phyloP scores from a whole-genome alignment of 2,329 filamentous ascomycete genomes.

The Macrophomina pseudophaseolina region DNA sequence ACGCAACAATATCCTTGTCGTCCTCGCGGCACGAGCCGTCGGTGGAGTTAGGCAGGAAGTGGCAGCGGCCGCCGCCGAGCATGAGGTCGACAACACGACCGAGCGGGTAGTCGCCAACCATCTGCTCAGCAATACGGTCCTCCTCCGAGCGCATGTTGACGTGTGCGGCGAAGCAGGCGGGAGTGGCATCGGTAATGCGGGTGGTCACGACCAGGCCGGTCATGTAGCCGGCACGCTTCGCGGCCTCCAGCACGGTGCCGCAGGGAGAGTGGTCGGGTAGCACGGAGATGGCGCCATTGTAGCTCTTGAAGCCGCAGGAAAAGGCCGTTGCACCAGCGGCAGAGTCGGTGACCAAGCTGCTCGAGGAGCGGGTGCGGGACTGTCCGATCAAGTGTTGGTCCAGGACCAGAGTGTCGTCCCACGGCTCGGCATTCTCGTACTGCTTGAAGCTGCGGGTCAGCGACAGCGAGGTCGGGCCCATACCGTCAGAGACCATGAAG shows the following conservation, averaged over 20 bases:
- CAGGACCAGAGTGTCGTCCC: constrained; percentile 75
- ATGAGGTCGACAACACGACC: constrained; percentile 90
- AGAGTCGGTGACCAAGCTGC: constrained; percentile 88
- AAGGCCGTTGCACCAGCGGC: constrained; percentile 98
- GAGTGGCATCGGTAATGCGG: constrained; percentile 92
- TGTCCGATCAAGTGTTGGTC: constrained; percentile 91
- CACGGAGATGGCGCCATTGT: constrained; percentile 94
- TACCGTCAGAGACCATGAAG: constrained; percentile 99
- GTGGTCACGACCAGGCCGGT: constrained; percentile 96
- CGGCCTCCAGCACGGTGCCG: constrained; percentile 90
- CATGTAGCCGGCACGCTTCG: constrained; percentile 87
- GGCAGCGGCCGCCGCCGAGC: constrained; percentile 89
- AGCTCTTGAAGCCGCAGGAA: constrained; percentile 89
- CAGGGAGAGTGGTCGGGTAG: constrained; percentile 85
- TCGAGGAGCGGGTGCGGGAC: constrained; percentile 82
- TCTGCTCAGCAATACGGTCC: constrained; percentile 89
- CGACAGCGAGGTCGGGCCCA: constrained; percentile 90
- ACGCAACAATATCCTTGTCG: constrained; percentile 71
- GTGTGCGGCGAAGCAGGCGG: constrained; percentile 91
- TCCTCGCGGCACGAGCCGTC: constrained; percentile 83
- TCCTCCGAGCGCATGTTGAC: constrained; percentile 80
- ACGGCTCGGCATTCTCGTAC: constrained; percentile 72
- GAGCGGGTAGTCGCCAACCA: constrained; percentile 85
- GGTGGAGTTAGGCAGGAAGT: constrained; percentile 85
- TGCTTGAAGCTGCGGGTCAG: constrained; percentile 88